Evolutionary conservation across 202 grass and related monocot species (phyloP), one percentile per base, ranked within the genome.

Genomic region (Zoysia matrella): DNA sequence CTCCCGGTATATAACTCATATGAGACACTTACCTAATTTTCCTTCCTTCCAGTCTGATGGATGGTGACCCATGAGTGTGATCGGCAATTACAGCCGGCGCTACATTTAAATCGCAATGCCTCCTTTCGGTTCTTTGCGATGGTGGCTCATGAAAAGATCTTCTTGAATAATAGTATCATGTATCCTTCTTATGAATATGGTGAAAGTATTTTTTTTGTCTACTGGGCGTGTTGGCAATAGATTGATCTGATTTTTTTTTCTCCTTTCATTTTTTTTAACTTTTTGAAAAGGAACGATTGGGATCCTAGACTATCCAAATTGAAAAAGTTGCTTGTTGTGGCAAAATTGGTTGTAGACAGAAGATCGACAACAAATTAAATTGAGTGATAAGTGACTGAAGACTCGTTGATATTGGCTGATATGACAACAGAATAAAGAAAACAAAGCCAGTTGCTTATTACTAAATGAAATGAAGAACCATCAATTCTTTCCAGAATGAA

Each of bases 11-110:
- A 75, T 80, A 60, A 85, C 68, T 79, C 80, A 81, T 47, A 60
- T 2, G 18, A 61, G 72, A 77, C 60, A 62, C 18, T 52, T 62
- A 89, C 87, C 87, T 82, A 85, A 89, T 73, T 82, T 22, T 22
- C 22, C 22, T 89, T 77, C 77, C 66, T 65, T 71, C 66, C 66
- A 60, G 70, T 77, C n/a, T 73, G 40, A 78, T 73, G 67, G 78
- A 73, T 67, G 47, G 67, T 47, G 78, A 69, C 47, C 47, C 71
- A 55, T 78, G 67, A 74, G 8, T 71, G 44, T 48, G 78, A 44
- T 67, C 40, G 13, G 52, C 53, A 73, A 53, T 67, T 69, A 78
- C 81, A 53, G 72, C 57, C 11, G 11, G 42, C 81, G 75, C 45
- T 44, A 79, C 54, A 88, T 77, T 77, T 74, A 77, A 60, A 75